Percentiles rank a stretch among this genome's conserved stretches.
phyloP scores from a whole-genome alignment of 148 eudicot species.

The Rhododendron mucronatum region DNA sequence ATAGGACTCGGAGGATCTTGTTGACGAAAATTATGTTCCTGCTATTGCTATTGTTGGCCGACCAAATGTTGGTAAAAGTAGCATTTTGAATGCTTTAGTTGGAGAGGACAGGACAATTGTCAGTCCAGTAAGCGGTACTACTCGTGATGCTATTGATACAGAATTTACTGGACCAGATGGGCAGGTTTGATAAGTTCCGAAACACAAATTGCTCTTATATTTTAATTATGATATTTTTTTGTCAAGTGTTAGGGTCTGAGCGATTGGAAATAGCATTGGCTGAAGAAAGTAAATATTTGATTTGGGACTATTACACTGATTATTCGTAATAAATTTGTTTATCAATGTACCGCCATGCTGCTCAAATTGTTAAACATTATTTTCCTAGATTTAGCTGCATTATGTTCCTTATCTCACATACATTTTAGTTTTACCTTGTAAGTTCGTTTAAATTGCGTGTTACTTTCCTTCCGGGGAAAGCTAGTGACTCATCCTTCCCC shows the following conservation, averaged over 20 bases:
- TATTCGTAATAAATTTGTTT: not conserved
- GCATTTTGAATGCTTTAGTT: slow-evolving; percentile 91
- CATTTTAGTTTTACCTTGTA: not conserved
- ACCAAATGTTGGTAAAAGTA: slow-evolving; percentile 99
- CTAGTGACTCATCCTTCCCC: not conserved
- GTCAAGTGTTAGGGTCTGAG: not conserved
- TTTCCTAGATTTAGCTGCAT: not conserved
- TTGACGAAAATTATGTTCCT: slow-evolving; percentile 65
- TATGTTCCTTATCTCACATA: not conserved
- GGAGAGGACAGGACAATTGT: slow-evolving; percentile 98
- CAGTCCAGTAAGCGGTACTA: slow-evolving; percentile 97
- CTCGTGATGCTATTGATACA: slow-evolving; percentile 98
- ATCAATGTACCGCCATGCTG: not conserved
- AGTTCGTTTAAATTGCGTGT: not conserved
- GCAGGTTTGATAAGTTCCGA: slow-evolving; percentile 46
- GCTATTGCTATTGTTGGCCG: slow-evolving; percentile 91
- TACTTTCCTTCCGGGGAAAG: not conserved
- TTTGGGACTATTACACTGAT: not conserved
- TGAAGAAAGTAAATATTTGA: not conserved
- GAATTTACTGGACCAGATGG: slow-evolving; percentile 89
- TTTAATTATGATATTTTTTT: not conserved
- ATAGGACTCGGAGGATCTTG: slow-evolving; percentile 48
- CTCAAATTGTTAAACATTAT: not conserved
- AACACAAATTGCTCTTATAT: not conserved
- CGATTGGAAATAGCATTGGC: not conserved